Conservation (phyloP, 2,329 filamentous ascomycete species). For the Sordariomycetes sp. region DNA sequence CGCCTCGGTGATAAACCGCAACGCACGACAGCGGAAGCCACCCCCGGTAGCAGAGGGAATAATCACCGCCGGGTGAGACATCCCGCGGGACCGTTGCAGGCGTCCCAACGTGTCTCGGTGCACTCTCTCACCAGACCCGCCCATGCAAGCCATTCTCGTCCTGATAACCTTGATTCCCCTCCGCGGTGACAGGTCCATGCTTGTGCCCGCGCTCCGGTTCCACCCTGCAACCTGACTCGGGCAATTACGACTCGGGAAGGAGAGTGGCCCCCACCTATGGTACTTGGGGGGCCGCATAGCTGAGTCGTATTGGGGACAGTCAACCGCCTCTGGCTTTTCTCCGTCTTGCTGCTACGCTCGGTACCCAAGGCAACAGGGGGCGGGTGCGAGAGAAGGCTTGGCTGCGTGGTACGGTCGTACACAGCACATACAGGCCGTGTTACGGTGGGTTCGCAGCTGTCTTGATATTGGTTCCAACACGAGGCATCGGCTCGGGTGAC, state of each 20-base stretch:
- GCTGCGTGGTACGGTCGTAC: neutral
- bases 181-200: neutral
- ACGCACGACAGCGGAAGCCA: neutral
- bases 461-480: neutral
- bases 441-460: slow-evolving; percentile 4
- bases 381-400: neutral
- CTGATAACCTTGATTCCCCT: neutral
- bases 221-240: neutral
- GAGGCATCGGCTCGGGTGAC: neutral
- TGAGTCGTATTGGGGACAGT: neutral
- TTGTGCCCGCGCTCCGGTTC: neutral
- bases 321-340: neutral
- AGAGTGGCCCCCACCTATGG: neutral
- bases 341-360: neutral
- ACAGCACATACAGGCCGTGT: neutral
- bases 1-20: neutral
- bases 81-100: neutral
- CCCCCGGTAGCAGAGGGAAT: neutral
- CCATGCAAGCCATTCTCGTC: neutral
- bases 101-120: neutral
- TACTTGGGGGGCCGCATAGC: neutral
- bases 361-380: neutral
- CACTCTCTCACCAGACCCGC: neutral
- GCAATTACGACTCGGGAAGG: neutral
- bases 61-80: neutral